Evolutionary conservation across 768 basidiomycete genomes (phyloP).

Genomic region (Boletales sp.): DNA sequence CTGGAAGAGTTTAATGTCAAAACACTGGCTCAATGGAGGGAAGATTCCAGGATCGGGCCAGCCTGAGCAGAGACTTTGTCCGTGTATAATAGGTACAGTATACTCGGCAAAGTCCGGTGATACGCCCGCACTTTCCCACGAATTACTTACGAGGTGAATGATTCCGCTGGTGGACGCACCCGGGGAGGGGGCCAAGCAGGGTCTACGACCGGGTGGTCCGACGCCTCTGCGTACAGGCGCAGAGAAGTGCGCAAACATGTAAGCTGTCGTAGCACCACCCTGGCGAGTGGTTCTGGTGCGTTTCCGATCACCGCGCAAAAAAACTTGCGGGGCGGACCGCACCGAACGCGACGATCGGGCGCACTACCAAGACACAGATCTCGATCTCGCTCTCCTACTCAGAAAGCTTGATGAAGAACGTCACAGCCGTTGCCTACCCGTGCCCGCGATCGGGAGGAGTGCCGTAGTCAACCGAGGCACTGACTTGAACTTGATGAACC

Average conservation of each 20-base stretch:
- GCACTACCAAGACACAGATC: conserved; percentile 24
- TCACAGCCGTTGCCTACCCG: conserved; percentile 30
- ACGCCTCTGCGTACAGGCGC: conserved; percentile 90
- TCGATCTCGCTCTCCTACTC: conserved; percentile 35
- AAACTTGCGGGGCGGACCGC: conserved; percentile 39
- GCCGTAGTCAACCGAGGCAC: conserved; percentile 15
- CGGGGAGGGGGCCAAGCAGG: conserved; percentile 88
- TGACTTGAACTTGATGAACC: conserved; percentile 28
- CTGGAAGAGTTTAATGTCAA: no score
- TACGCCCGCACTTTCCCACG: no score
- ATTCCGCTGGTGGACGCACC: conserved; percentile 79
- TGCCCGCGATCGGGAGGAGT: conserved; percentile 14
- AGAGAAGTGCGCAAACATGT: conserved; percentile 58
- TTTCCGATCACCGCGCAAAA: conserved; percentile 35
- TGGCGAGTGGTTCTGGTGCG: conserved; percentile 10
- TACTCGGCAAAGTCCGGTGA: no score
- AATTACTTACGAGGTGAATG: no score
- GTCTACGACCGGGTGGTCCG: conserved; percentile 90
- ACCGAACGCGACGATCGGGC: conserved; percentile 27
- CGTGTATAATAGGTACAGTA: no score
- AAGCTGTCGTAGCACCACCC: conserved; percentile 72
- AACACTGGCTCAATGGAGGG: no score
- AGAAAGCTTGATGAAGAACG: conserved; percentile 17
- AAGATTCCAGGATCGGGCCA: no score
- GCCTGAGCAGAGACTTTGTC: no score